Evolutionary conservation across 345 rosid genomes (phyloP), one percentile per base, ranked within the genome.

Genomic region (Hibiscus syriacus): DNA sequence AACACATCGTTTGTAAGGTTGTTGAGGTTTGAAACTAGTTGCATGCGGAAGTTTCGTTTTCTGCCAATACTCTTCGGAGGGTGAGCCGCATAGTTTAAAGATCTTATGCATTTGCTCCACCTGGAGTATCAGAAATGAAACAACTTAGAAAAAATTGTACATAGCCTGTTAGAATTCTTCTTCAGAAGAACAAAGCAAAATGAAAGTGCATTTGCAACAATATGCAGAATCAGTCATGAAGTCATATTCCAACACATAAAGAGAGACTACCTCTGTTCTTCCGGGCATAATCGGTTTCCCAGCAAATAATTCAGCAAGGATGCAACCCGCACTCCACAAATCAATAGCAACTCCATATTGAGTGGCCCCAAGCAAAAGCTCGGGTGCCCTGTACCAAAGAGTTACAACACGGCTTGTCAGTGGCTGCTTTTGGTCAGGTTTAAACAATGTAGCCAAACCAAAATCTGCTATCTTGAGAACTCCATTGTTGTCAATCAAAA

Each of bases 41-140:
- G 87, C 84, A 13, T 73, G 88, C 2, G 90, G 91, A 34, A 83
- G 67, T 72, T 83, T 86, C 60, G 82, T 81, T 12, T 80, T 89
- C 73, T 58, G 73, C 99, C 99, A 94, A 73, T 83, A 94, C 13
- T 79, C 90, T 46, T 86, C 98, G 0, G 88, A 78, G 19, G 96
- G 89, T 1, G 98, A 89, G 67, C 99, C 97, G 11, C 98, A 94
- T 26, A 94, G 91, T 86, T 94, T 94, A 72, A 89, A 88, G 55
- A 91, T 91, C 81, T 91, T 94, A 64, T 94, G 99, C 84, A 91
- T 78, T 73, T 94, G 98, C 84, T 94, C 99, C 75, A 94, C 98
- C 54, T 49, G 23, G 54, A 49, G 22, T 49, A 49, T 49, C 52
- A 48, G 52, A 48, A 48, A 48, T 5, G 52, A n/a, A n/a, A n/a